Base-by-base conservation (phyloP, 108 stramenopile species). In the Fistulifera solaris region DNA sequence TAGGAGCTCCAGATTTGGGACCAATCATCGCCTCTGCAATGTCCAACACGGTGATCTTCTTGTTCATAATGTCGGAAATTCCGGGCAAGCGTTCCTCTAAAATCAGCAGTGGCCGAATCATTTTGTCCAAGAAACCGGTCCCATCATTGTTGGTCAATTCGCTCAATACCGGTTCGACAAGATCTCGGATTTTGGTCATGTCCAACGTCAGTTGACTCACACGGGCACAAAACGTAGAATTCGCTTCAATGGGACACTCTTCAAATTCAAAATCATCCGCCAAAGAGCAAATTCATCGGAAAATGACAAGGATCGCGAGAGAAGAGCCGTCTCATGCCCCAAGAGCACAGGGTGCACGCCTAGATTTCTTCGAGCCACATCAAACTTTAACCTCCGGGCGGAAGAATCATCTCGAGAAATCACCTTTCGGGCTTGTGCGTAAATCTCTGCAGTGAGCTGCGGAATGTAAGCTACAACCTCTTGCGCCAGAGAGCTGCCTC, bases 1-100 rank as follows among this genome's bases (percentile, higher is more conserved):
- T 50, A 4, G 18, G 3, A 47, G 46, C 67, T 40, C 55, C 55
- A 14, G 46, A 25, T 39, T 44, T 47, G 3, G 31, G 31, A 35
- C 31, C 31, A 35, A 35, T 35, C 31, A 35, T 35, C 6, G 31
- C 31, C 31, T 69, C 68, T 13, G 68, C 68, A 39, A 69, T 28
- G 31, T 69, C 68, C 4, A 69, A 40, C 26, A 69, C 43, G 14
- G 55, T 53, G 4, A 41, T 51, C 17, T 35, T 52, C 27, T 62
- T 49, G 0, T 61, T 61, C 4, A 22, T 39, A 25, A 68, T 21
- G 39, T 66, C 59, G 27, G 51, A 53, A 21, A 66, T 58, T 23
- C 64, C 64, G 4, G 57, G 48, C 16, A 65, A 11, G 1, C 27
- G 7, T 12, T 58, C 49, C 2, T 65, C 57, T 1, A 65, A 35